Conservation (phyloP, 305 asterid genomes). For the Solanum hybrid region DNA sequence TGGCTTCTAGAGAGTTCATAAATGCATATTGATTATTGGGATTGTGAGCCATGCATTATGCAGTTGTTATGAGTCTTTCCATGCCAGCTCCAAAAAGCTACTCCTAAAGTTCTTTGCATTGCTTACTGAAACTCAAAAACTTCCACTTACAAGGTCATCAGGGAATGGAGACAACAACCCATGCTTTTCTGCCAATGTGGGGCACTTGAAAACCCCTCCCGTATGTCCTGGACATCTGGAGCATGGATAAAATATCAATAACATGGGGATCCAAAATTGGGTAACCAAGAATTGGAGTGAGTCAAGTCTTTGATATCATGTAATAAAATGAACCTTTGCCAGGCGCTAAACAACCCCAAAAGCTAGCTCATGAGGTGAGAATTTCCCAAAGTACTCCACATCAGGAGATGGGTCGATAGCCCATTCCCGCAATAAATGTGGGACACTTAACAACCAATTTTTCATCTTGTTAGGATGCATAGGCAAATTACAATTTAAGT, state of each 20-base stretch:
- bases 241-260: not conserved
- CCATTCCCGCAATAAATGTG: not conserved
- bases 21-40: not conserved
- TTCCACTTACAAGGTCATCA: not conserved
- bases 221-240: not conserved
- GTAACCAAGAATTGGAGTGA: not conserved
- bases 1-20: not conserved
- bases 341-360: not conserved
- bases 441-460: not conserved
- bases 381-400: not conserved
- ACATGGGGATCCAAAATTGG: not conserved
- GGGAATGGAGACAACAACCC: not conserved
- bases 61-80: not conserved
- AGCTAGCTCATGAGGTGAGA: not conserved
- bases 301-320: not conserved
- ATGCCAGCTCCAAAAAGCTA: not conserved
- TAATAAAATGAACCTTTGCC: not conserved
- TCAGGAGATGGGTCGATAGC: not conserved
- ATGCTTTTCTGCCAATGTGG: not conserved
- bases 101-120: not conserved
- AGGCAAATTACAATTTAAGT: not conserved
- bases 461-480: not conserved
- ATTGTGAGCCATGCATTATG: not conserved
- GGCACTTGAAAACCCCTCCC: not conserved
- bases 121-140: not conserved